Evolutionary conservation across 2,329 filamentous ascomycete species (phyloP).

Genomic region (Lachnellula willkommii): DNA sequence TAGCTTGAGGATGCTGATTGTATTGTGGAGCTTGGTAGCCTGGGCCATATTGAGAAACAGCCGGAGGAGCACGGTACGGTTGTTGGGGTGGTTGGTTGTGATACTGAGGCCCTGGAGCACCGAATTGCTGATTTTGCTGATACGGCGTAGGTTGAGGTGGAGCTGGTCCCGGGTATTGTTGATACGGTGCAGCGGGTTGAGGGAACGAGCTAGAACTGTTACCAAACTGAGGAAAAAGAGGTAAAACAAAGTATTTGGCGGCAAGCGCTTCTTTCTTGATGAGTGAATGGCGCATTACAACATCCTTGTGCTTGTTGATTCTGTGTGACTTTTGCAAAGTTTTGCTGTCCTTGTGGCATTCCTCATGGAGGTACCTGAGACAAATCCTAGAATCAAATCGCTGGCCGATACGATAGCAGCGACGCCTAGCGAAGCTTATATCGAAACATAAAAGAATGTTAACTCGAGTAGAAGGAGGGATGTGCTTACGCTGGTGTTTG

Average conservation of each 20-base stretch:
- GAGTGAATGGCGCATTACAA: not conserved
- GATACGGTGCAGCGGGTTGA: slow-evolving; percentile 19
- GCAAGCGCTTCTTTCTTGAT: not conserved
- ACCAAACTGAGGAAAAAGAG: slow-evolving; percentile 6
- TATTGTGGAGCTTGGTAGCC: slow-evolving; percentile 12
- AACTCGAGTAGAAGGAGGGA: not conserved
- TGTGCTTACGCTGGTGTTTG: slow-evolving; percentile 46
- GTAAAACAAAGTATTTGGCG: not conserved
- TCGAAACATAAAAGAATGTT: not conserved
- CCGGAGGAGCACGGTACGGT: slow-evolving; percentile 16
- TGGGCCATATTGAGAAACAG: slow-evolving; percentile 19
- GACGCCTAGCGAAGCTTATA: not conserved
- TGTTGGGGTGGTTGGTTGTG: slow-evolving; percentile 14
- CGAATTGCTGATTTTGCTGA: slow-evolving; percentile 21
- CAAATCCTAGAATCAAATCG: not conserved
- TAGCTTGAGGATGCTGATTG: slow-evolving; percentile 10
- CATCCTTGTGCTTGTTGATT: not conserved
- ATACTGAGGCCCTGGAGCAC: slow-evolving; percentile 14
- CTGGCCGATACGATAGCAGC: not conserved
- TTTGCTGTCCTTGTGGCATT: not conserved
- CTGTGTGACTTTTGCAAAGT: not conserved
- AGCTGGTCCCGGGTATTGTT: slow-evolving; percentile 20
- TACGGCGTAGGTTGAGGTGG: slow-evolving; percentile 16
- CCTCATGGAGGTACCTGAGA: not conserved
- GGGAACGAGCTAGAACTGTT: slow-evolving; percentile 19